These are phyloP conservation scores for Haplosporangium sp. DNA, from an alignment of 371 early-diverging fungal species.

Conservation along the genomic window DNA sequence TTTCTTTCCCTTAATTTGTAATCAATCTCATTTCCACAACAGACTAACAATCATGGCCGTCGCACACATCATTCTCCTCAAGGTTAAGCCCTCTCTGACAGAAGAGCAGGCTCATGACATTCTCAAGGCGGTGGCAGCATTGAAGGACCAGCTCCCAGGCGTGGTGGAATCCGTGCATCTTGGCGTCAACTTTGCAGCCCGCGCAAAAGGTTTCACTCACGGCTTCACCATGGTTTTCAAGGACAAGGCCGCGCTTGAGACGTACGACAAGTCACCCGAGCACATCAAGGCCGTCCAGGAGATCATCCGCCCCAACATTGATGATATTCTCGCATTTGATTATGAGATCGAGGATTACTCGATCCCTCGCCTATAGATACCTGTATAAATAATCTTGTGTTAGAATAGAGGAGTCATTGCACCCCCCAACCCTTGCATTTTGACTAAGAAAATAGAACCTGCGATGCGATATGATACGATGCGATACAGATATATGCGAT, in stretches of 20 bases:
- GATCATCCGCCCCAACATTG: conserved; percentile 42
- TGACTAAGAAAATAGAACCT: too few species aligned
- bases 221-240: conserved; percentile 53
- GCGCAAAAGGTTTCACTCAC: conserved; percentile 40
- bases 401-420: background rate
- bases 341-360: conserved; percentile 43
- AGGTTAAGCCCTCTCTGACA: conserved; percentile 36
- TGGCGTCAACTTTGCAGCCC: conserved; percentile 45
- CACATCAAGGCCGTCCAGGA: conserved; percentile 31
- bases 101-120: conserved; percentile 34
- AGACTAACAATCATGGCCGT: too few species aligned
- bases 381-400: background rate
- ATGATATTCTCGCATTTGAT: conserved; percentile 39
- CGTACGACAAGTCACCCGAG: conserved; percentile 42
- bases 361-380: conserved; percentile 21
- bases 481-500: too few species aligned
- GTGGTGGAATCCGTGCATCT: conserved; percentile 51
- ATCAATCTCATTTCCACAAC: too few species aligned
- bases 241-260: conserved; percentile 38
- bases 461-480: too few species aligned
- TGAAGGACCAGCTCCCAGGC: conserved; percentile 35
- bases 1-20: too few species aligned
- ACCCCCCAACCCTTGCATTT: too few species aligned
- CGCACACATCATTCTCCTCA: conserved; percentile 44
- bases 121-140: conserved; percentile 39